phyloP scores from a whole-genome alignment of 345 rosid species.

The Excoecaria agallocha region DNA sequence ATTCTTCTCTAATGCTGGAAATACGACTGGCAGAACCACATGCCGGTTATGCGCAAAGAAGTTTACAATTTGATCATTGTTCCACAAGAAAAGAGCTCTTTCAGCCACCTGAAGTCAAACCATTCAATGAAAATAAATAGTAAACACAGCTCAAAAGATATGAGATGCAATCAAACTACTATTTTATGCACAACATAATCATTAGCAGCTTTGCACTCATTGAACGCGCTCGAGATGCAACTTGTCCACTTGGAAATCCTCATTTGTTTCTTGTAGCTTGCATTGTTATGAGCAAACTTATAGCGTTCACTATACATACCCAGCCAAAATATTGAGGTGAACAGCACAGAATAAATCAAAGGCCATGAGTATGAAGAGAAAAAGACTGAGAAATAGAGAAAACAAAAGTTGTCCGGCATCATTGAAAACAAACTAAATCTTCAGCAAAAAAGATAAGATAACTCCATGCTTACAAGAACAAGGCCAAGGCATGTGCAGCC shows the following conservation, averaged over 20 bases:
- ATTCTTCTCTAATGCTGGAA: conserved; percentile 73
- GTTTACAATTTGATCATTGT: conserved; percentile 83
- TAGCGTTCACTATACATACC: not conserved
- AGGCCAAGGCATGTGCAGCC: not conserved
- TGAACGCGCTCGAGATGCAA: not conserved
- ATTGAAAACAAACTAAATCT: not conserved
- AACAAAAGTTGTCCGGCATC: not conserved
- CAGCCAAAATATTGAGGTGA: not conserved
- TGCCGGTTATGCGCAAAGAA: conserved; percentile 66
- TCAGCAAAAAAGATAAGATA: not conserved
- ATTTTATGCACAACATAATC: not conserved
- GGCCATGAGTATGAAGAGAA: not conserved
- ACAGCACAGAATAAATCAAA: not conserved
- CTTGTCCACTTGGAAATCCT: not conserved
- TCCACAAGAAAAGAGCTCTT: conserved; percentile 84
- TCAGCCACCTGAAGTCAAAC: conserved; percentile 72
- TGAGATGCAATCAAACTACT: not conserved
- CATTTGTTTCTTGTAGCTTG: not conserved
- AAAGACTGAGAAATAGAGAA: not conserved
- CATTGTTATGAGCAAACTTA: not conserved
- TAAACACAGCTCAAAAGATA: not conserved
- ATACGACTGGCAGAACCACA: conserved; percentile 59
- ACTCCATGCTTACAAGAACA: not conserved
- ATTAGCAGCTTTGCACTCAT: no score
- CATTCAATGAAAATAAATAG: not conserved